These are phyloP conservation scores for Gillenia trifoliata DNA, from an alignment of 306 rosid genomes.

Conservation along the genomic window DNA sequence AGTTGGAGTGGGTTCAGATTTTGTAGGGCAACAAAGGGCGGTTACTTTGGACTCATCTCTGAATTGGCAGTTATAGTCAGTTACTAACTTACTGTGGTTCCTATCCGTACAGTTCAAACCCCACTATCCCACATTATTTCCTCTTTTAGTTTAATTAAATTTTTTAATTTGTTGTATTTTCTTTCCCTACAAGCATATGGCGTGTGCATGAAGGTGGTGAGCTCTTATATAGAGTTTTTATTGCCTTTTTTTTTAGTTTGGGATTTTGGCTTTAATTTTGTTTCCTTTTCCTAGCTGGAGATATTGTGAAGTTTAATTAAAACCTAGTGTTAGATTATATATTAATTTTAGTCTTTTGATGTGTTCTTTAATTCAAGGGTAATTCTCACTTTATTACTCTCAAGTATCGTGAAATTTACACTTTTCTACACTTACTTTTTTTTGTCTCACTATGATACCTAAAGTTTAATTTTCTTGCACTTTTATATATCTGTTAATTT, in stretches of 20 bases:
- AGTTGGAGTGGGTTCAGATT: not conserved
- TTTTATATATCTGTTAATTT: no score
- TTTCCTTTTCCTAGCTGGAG: not conserved
- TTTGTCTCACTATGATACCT: no score
- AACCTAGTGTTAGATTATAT: no score
- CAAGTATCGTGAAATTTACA: no score
- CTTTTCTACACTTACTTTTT: no score
- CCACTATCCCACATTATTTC: slow-evolving; percentile 2
- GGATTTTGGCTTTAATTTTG: no score
- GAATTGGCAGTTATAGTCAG: slow-evolving; percentile 22
- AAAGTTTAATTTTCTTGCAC: no score
- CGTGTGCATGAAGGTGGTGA: not conserved
- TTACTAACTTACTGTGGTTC: slow-evolving; percentile 10
- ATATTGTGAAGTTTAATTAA: no score
- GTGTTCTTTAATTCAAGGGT: no score
- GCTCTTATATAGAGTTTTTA: not conserved
- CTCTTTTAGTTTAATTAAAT: not conserved
- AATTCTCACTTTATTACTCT: no score
- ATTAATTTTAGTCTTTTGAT: no score
- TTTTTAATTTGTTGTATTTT: not conserved
- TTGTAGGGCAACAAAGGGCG: slow-evolving; percentile 5
- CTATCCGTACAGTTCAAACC: slow-evolving; percentile 9
- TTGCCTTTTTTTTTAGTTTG: no score
- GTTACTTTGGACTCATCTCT: slow-evolving; percentile 11
- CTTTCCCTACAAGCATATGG: not conserved